Conservation (phyloP, 805 yeast genomes). For the Cyberlindnera mycetangii region DNA sequence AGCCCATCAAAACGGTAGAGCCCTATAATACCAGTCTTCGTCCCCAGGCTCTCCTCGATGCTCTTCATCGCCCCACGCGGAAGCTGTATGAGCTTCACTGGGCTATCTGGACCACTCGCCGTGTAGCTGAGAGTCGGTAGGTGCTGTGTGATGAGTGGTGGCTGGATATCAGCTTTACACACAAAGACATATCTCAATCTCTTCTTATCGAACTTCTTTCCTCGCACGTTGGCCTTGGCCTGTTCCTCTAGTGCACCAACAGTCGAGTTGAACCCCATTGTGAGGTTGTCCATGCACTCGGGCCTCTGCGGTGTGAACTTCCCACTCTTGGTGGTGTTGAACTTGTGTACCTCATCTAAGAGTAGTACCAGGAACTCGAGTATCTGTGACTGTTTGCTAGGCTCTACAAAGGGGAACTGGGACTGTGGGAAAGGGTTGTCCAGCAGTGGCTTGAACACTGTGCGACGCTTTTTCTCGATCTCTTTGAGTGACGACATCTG, state of each 20-base stretch:
- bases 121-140: constrained; percentile 55
- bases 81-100: constrained; percentile 55
- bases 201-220: constrained; percentile 1
- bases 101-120: constrained; percentile 31
- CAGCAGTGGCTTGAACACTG: constrained; percentile 61
- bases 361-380: constrained; percentile 35
- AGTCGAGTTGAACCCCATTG: constrained; percentile 55
- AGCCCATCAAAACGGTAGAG: constrained; percentile 20
- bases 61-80: constrained; percentile 40
- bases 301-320: constrained; percentile 16
- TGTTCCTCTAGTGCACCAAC: constrained; percentile 45
- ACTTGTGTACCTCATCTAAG: constrained; percentile 31
- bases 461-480: constrained; percentile 47
- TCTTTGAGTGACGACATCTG: constrained; percentile 41
- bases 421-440: constrained; percentile 60
- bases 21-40: constrained; percentile 34
- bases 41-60: constrained; percentile 33
- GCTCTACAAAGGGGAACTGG: constrained; percentile 42
- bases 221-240: constrained; percentile 26
- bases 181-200: constrained; percentile 44
- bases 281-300: constrained; percentile 22
- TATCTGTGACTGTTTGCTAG: constrained; percentile 35
- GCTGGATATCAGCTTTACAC: constrained; percentile 53
- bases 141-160: constrained; percentile 49
- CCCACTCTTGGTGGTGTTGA: constrained; percentile 13